Conservation (phyloP, 139 green algal genomes). For the Marvania coccoides region DNA sequence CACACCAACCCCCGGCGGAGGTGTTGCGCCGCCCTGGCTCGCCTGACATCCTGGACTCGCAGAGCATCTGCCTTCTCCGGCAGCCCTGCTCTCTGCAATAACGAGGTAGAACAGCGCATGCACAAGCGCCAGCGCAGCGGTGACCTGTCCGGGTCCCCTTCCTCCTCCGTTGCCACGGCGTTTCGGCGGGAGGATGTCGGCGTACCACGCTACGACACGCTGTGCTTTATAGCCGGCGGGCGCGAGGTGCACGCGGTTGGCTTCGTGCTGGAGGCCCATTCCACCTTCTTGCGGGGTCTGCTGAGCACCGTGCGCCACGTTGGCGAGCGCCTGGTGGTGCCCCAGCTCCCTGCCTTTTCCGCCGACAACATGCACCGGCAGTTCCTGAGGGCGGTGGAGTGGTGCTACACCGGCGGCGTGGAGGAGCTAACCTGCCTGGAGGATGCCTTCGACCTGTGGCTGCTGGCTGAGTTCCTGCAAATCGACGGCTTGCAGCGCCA, state of each 20-base stretch:
- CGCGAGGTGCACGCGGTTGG: slow-evolving; percentile 6
- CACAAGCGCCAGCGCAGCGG: neutral
- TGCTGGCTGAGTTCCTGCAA: slow-evolving; percentile 13
- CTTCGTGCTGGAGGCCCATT: slow-evolving; percentile 8
- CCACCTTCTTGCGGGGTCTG: neutral
- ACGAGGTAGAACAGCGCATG: neutral
- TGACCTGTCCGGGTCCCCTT: neutral
- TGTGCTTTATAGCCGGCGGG: neutral
- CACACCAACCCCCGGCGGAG: neutral
- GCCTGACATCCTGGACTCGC: neutral
- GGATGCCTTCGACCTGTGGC: slow-evolving; percentile 2
- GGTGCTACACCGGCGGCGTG: slow-evolving; percentile 1
- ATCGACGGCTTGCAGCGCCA: slow-evolving; percentile 11
- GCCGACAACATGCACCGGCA: neutral
- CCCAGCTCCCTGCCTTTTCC: neutral
- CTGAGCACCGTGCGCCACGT: neutral
- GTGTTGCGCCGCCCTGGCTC: neutral
- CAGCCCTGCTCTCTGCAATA: neutral
- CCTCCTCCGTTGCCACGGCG: neutral
- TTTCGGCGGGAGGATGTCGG: slow-evolving; percentile 4
- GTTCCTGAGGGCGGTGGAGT: slow-evolving; percentile 3
- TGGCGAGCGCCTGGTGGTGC: neutral
- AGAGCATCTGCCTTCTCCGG: neutral
- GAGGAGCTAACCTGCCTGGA: neutral
- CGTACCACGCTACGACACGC: slow-evolving; percentile 10